Percentiles rank a stretch among this genome's conserved stretches.
phyloP scores from a whole-genome alignment of 1,284 basidiomycete genomes.

The Naganishia sp. region DNA sequence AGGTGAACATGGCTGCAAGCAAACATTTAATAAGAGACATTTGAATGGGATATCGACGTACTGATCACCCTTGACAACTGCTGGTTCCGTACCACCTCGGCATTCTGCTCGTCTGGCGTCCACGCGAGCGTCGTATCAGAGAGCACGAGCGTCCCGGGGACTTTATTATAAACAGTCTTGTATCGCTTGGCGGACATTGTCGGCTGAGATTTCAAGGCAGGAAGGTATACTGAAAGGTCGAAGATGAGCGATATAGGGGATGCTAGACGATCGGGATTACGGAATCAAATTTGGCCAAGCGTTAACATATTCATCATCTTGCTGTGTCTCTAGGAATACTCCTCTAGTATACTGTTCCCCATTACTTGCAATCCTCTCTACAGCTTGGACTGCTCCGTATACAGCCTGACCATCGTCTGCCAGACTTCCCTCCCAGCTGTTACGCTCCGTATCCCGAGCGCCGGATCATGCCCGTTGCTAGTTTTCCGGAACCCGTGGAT shows the following conservation, averaged over 20 bases:
- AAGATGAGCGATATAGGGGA: conserved; percentile 1
- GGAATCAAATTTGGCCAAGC: not conserved
- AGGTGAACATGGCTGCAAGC: conserved; percentile 49
- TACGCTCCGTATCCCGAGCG: too few relatives aligned
- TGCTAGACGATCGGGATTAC: conserved; percentile 1
- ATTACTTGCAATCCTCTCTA: too few relatives aligned
- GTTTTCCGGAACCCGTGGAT: too few relatives aligned
- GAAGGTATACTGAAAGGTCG: not conserved
- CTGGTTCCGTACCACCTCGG: conserved; percentile 50
- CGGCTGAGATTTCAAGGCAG: not conserved
- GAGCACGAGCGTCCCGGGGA: conserved; percentile 47
- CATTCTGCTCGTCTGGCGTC: conserved; percentile 42
- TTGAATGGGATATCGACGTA: conserved; percentile 32
- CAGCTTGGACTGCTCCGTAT: too few relatives aligned
- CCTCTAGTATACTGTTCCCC: too few relatives aligned
- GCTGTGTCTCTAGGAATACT: too few relatives aligned
- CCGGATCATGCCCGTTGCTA: too few relatives aligned
- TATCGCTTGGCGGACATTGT: conserved; percentile 35
- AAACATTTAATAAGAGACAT: conserved; percentile 8
- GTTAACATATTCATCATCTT: too few relatives aligned
- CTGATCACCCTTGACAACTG: conserved; percentile 48
- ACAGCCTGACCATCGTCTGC: too few relatives aligned
- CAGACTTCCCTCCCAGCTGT: too few relatives aligned
- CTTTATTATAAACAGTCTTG: conserved; percentile 49
- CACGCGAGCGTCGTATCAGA: conserved; percentile 48